These are phyloP conservation scores for Aspergillus sp. DNA, from an alignment of 2,329 filamentous ascomycete genomes.

Conservation along the genomic window DNA sequence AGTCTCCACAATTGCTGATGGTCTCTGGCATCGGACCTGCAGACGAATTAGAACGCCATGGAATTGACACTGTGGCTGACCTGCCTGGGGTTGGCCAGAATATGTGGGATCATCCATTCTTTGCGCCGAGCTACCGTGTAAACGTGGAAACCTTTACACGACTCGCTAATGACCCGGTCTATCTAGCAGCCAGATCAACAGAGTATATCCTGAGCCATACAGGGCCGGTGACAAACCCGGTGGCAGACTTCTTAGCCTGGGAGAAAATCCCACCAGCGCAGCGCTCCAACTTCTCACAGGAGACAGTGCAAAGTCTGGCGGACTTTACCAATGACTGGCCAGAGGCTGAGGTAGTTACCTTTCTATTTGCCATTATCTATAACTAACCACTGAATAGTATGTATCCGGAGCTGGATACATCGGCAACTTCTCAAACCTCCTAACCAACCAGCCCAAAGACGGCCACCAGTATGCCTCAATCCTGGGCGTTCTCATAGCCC, in stretches of 20 bases:
- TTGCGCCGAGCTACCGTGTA: no score
- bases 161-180: no score
- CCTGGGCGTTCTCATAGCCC: slow-evolving; percentile 26
- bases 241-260: slow-evolving; percentile 5
- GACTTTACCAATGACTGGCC: slow-evolving; percentile 12
- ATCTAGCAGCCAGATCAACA: not conserved
- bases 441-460: slow-evolving; percentile 19
- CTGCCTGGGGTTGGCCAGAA: no score
- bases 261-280: slow-evolving; percentile 11
- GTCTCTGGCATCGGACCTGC: slow-evolving; percentile 51
- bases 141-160: no score
- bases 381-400: slow-evolving; percentile 16
- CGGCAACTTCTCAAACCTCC: slow-evolving; percentile 24
- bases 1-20: slow-evolving; percentile 44
- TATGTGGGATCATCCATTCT: no score
- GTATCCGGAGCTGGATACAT: slow-evolving; percentile 26
- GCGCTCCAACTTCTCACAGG: not conserved
- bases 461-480: slow-evolving; percentile 28
- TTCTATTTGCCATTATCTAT: not conserved
- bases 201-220: not conserved
- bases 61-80: no score
- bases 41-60: slow-evolving; percentile 35
- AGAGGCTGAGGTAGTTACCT: not conserved
- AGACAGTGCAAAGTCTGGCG: not conserved
- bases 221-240: not conserved